Evolutionary conservation across 805 yeast species (phyloP).

Genomic region (Yarrowia sp.): DNA sequence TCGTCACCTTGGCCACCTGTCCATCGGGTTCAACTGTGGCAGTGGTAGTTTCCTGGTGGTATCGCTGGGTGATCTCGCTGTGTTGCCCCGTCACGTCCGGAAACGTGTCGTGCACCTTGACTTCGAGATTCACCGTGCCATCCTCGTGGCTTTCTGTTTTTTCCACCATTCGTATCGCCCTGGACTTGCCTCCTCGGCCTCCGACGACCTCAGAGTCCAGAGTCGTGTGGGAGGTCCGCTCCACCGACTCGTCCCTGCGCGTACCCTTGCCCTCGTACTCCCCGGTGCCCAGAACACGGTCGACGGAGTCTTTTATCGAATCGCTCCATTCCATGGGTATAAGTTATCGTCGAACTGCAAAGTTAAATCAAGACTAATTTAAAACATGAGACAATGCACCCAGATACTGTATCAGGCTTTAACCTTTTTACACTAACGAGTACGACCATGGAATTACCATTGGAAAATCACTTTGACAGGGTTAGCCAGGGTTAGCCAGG

Average conservation of each 20-base stretch:
- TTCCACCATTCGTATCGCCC: background rate
- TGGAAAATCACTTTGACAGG: no score
- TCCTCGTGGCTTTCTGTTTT: background rate
- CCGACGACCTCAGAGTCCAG: background rate
- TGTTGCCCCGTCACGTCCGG: background rate
- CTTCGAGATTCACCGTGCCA: background rate
- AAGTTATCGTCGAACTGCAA: background rate
- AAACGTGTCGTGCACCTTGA: constrained; percentile 12
- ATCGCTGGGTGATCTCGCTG: background rate
- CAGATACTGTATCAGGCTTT: no score
- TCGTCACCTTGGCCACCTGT: constrained; percentile 24
- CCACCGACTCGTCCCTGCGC: background rate
- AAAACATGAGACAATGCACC: no score
- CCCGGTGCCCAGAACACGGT: constrained; percentile 10
- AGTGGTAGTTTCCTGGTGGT: background rate
- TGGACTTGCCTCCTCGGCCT: background rate
- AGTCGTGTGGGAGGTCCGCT: background rate
- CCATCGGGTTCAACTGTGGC: constrained; percentile 15
- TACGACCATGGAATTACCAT: no score
- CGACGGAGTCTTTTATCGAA: constrained; percentile 4
- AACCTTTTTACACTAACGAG: no score
- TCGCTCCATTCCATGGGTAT: constrained; percentile 17
- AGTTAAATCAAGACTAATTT: no score
- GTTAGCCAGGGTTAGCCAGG: no score
- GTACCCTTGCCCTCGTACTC: background rate